Evolutionary conservation across 495 filamentous ascomycete genomes (phyloP).

Genomic region (Delitschia confertaspora): DNA sequence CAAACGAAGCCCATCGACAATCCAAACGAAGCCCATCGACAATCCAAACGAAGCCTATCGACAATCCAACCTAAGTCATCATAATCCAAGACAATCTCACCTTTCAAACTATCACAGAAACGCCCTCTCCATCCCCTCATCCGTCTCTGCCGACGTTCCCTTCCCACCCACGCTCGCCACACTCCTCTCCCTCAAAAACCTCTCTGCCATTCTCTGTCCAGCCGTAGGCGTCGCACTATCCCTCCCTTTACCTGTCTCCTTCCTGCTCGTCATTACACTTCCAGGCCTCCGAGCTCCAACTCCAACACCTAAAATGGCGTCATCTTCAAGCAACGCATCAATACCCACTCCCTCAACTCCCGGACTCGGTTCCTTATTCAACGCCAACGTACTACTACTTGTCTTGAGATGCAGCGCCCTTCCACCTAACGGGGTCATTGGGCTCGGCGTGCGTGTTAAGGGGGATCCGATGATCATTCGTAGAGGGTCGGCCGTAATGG

Average conservation of each 20-base stretch:
- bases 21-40: no score
- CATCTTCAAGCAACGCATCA: slow-evolving; percentile 6
- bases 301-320: background rate
- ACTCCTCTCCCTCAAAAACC: slow-evolving; percentile 27
- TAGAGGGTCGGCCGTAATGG: no score
- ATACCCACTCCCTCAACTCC: slow-evolving; percentile 6
- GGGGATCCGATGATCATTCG: no score
- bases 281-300: background rate
- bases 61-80: no score
- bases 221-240: slow-evolving; percentile 19
- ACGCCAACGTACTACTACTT: slow-evolving; percentile 7
- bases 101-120: no score
- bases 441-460: background rate
- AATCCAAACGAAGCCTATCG: no score
- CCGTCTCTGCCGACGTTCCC: slow-evolving; percentile 10
- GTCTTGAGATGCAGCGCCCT: slow-evolving; percentile 3
- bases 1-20: no score
- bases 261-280: slow-evolving; percentile 1
- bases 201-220: slow-evolving; percentile 30
- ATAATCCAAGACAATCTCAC: no score
- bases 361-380: slow-evolving; percentile 22
- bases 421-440: background rate
- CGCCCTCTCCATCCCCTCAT: no score
- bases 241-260: background rate
- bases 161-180: slow-evolving; percentile 12